Evolutionary conservation across 139 green algal genomes (phyloP).

Genomic region (Micromonas pusilla): DNA sequence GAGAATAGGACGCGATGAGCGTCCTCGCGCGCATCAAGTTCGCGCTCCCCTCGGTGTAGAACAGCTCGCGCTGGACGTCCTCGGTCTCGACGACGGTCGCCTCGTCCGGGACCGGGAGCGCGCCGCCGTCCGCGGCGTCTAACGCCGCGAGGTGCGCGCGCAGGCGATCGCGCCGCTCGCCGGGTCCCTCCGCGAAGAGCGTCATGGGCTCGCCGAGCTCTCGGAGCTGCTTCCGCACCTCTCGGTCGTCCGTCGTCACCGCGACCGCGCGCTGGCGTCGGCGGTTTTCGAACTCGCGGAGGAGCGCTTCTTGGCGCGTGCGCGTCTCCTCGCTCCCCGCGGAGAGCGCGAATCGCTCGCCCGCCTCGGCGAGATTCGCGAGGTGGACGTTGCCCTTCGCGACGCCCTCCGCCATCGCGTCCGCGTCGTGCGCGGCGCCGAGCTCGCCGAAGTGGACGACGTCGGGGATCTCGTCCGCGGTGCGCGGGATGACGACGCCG

Average conservation of each 20-base stretch:
- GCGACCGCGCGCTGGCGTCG: background rate
- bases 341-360: background rate
- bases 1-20: constrained; percentile 65
- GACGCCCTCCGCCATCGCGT: background rate
- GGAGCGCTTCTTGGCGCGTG: background rate
- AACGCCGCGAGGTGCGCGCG: constrained; percentile 64
- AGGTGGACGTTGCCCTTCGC: background rate
- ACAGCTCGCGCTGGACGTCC: constrained; percentile 60
- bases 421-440: background rate
- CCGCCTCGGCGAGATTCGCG: background rate
- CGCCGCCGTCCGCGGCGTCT: constrained; percentile 45
- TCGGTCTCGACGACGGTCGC: background rate
- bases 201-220: constrained; percentile 80
- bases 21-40: constrained; percentile 52
- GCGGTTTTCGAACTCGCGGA: background rate
- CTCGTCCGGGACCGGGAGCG: constrained; percentile 7
- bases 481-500: background rate
- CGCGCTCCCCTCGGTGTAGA: constrained; percentile 83
- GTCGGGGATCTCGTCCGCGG: background rate
- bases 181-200: constrained; percentile 88
- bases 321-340: background rate
- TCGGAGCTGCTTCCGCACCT: constrained; percentile 59
- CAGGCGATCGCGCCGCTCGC: constrained; percentile 84
- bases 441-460: background rate
- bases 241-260: constrained; percentile 38